Conservation (phyloP, 768 basidiomycete genomes). For the Boletus eberwhitei region DNA sequence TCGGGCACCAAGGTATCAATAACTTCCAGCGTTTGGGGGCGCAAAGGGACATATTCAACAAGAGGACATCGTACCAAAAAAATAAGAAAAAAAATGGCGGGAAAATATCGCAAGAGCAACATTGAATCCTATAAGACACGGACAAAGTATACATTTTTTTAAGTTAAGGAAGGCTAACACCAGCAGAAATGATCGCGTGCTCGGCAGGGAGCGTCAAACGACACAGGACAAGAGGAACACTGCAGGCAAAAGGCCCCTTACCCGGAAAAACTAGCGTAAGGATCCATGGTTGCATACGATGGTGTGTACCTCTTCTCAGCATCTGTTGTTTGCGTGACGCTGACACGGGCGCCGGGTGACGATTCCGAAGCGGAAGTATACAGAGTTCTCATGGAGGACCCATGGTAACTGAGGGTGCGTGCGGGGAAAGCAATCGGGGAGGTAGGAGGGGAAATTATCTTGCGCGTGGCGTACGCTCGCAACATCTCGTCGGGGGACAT, state of each 20-base stretch:
- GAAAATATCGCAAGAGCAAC: not conserved
- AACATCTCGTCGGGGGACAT: conserved; percentile 76
- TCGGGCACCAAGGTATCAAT: conserved; percentile 19
- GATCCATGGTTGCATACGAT: conserved; percentile 24
- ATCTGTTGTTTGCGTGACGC: conserved; percentile 6
- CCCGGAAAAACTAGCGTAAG: conserved; percentile 15
- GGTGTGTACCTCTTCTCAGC: conserved; percentile 26
- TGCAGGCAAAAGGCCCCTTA: conserved; percentile 5
- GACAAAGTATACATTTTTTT: conserved; percentile 16
- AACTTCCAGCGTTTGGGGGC: conserved; percentile 6
- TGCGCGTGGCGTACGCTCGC: conserved; percentile 62
- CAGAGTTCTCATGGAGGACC: conserved; percentile 29
- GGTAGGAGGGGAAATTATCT: conserved; percentile 32
- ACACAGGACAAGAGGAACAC: not conserved
- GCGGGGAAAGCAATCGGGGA: conserved; percentile 31
- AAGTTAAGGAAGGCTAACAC: not conserved
- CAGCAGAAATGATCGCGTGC: not conserved
- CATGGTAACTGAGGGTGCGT: conserved; percentile 22
- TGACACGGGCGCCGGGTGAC: conserved; percentile 1
- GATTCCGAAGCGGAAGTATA: conserved; percentile 18
- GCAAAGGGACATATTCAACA: not conserved
- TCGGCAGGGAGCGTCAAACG: not conserved
- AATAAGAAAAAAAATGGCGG: not conserved
- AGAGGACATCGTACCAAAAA: not conserved
- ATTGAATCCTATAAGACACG: conserved; percentile 8